Percentiles rank a stretch among this genome's conserved stretches.
Conservation (phyloP, 2,329 filamentous ascomycete genomes). For the Aspergillus ruber region DNA sequence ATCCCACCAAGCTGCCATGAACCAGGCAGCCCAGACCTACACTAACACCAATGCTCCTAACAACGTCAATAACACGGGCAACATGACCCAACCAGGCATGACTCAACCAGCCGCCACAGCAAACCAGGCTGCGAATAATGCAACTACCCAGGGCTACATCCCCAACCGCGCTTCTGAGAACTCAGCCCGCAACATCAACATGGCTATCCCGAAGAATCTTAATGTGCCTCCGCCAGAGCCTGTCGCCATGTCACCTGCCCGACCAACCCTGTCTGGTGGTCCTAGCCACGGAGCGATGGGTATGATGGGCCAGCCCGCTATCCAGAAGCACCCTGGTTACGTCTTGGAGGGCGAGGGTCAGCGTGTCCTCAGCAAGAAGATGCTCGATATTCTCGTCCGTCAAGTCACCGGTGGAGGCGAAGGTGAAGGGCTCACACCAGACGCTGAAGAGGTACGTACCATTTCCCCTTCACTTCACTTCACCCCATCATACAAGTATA, state of each 20-base stretch:
- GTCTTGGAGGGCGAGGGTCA: slow-evolving; percentile 88
- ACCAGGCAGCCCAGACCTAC: slow-evolving; percentile 39
- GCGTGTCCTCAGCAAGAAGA: slow-evolving; percentile 93
- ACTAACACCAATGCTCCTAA: slow-evolving; percentile 24
- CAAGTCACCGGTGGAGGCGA: slow-evolving; percentile 81
- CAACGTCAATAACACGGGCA: slow-evolving; percentile 16
- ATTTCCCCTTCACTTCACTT: slow-evolving; percentile 5
- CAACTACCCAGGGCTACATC: slow-evolving; percentile 27
- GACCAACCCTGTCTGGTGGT: slow-evolving; percentile 79
- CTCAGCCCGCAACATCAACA: slow-evolving; percentile 51
- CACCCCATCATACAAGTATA: slow-evolving; percentile 1
- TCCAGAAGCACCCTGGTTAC: slow-evolving; percentile 73
- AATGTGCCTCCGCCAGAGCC: slow-evolving; percentile 66
- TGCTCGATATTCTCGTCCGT: slow-evolving; percentile 87
- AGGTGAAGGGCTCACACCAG: slow-evolving; percentile 73
- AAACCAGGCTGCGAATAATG: slow-evolving; percentile 31
- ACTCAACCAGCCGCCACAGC: slow-evolving; percentile 25
- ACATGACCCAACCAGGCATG: slow-evolving; percentile 17
- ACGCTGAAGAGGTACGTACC: slow-evolving; percentile 80
- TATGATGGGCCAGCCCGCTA: slow-evolving; percentile 79
- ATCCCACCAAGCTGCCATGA: slow-evolving; percentile 42
- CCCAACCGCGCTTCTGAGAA: slow-evolving; percentile 36
- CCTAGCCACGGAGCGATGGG: slow-evolving; percentile 68
- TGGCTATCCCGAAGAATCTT: slow-evolving; percentile 77
- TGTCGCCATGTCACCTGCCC: slow-evolving; percentile 62